A percentile compares a stretch with the other conserved stretches of the same genome.
Conservation (phyloP, 2,329 filamentous ascomycete species). For the Colletotrichum tabaci region DNA sequence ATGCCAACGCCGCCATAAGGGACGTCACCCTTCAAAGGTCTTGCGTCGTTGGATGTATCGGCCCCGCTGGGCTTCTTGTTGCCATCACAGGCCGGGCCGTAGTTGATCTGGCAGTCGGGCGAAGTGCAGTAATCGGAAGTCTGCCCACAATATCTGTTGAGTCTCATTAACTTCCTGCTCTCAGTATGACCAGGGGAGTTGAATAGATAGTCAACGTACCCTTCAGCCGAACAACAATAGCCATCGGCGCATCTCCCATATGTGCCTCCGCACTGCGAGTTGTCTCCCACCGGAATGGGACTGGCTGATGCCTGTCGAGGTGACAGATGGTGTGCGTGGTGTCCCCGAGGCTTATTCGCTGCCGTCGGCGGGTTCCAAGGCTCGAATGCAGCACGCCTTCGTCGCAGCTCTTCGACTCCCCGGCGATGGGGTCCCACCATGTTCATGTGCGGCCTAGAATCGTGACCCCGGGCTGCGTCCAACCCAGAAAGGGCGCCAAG, state of each 20-base stretch:
- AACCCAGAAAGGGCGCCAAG: constrained; percentile 46
- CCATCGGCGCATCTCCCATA: constrained; percentile 49
- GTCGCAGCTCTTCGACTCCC: constrained; percentile 11
- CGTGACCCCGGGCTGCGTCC: constrained; percentile 46
- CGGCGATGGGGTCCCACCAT: constrained; percentile 14
- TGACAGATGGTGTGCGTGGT: constrained; percentile 5
- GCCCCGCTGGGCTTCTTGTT: constrained; percentile 48
- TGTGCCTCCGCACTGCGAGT: constrained; percentile 47
- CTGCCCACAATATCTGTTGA: constrained; percentile 48
- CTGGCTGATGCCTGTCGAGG: constrained; percentile 40
- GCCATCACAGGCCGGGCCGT: constrained; percentile 49
- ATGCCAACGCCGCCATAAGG: constrained; percentile 53
- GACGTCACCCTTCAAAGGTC: constrained; percentile 47
- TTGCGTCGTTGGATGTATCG: constrained; percentile 45
- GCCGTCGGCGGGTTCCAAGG: constrained; percentile 46
- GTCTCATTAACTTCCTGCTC: neutral
- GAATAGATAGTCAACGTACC: constrained; percentile 43
- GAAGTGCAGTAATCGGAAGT: constrained; percentile 45
- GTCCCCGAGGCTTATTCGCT: constrained; percentile 32
- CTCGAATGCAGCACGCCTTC: constrained; percentile 43
- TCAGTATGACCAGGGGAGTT: neutral
- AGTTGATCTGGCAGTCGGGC: constrained; percentile 49
- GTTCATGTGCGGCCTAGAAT: constrained; percentile 40
- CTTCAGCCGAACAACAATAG: constrained; percentile 53
- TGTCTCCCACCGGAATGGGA: neutral